Percentiles rank a stretch among this genome's conserved stretches.
Evolutionary conservation across 2,329 filamentous ascomycete species (phyloP).

Genomic region (Epichloe sylvatica): DNA sequence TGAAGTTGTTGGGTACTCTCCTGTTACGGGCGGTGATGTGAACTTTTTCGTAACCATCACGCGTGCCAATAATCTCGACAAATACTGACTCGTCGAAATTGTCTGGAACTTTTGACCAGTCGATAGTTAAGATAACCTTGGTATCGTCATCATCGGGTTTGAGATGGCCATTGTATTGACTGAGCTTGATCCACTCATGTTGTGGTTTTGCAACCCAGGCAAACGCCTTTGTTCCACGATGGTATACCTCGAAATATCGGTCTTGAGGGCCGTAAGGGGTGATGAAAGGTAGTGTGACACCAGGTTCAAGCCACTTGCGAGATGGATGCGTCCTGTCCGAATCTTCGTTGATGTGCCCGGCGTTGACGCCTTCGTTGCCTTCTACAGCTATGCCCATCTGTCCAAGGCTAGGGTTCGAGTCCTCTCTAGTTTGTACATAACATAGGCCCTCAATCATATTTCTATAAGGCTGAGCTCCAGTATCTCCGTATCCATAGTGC

Average conservation of each 20-base stretch:
- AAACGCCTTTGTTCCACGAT: conserved; percentile 18
- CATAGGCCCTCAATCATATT: conserved; percentile 41
- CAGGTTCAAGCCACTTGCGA: conserved; percentile 17
- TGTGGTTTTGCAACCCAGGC: conserved; percentile 16
- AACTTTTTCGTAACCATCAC: conserved; percentile 24
- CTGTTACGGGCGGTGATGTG: conserved; percentile 13
- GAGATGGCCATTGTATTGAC: conserved; percentile 15
- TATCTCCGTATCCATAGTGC: conserved; percentile 29
- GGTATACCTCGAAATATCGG: conserved; percentile 23
- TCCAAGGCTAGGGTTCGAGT: conserved; percentile 30
- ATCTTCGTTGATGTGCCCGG: conserved; percentile 35
- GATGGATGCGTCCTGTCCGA: conserved; percentile 35
- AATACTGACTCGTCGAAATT: conserved; percentile 28
- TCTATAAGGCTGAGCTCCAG: conserved; percentile 26
- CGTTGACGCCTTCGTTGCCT: conserved; percentile 20
- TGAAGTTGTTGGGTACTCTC: conserved; percentile 18
- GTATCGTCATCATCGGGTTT: conserved; percentile 18
- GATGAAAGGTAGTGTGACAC: conserved; percentile 18
- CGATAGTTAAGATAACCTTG: conserved; percentile 17
- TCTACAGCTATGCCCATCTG: conserved; percentile 21
- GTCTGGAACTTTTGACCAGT: conserved; percentile 24
- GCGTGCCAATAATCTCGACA: conserved; percentile 22
- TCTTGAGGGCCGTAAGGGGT: conserved; percentile 18
- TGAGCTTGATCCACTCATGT: conserved; percentile 22
- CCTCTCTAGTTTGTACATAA: conserved; percentile 37